Evolutionary conservation across 768 basidiomycete genomes (phyloP).

Genomic region (Lactarius psammicola): DNA sequence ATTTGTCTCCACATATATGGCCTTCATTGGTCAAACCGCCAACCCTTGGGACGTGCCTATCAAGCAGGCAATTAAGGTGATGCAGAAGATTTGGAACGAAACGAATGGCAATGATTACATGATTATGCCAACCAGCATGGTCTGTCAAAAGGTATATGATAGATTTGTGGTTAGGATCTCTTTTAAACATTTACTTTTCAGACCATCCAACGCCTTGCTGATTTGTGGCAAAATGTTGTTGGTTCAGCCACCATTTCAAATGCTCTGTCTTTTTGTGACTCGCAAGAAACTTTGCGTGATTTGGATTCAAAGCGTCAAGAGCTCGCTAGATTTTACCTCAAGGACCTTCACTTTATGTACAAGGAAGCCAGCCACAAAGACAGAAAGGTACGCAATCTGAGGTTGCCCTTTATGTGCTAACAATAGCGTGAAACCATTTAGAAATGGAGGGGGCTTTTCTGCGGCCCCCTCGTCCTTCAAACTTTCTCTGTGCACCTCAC

Average conservation of each 20-base stretch:
- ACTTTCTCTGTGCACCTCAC: background rate
- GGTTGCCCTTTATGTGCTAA: too few species aligned
- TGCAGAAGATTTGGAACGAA: constrained; percentile 6
- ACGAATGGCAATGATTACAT: background rate
- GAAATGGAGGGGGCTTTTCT: constrained; percentile 9
- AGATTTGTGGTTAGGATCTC: background rate
- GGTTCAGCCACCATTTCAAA: background rate
- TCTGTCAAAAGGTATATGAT: constrained; percentile 2
- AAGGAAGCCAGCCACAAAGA: too few species aligned
- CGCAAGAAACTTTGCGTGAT: background rate
- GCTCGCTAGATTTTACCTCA: background rate
- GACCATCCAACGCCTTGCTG: background rate
- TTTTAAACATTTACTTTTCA: background rate
- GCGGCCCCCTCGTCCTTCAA: background rate
- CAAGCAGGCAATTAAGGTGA: background rate
- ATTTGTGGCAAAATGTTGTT: background rate
- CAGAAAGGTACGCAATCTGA: background rate
- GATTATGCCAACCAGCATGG: background rate
- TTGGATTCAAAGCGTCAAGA: background rate
- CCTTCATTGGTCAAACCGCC: constrained; percentile 2
- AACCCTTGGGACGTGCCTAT: constrained; percentile 1
- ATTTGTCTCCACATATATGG: background rate
- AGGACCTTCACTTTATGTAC: background rate
- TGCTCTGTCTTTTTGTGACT: background rate
- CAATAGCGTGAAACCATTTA: background rate